phyloP scores from a whole-genome alignment of 495 filamentous ascomycete genomes.

The Podospora fimiseda region DNA sequence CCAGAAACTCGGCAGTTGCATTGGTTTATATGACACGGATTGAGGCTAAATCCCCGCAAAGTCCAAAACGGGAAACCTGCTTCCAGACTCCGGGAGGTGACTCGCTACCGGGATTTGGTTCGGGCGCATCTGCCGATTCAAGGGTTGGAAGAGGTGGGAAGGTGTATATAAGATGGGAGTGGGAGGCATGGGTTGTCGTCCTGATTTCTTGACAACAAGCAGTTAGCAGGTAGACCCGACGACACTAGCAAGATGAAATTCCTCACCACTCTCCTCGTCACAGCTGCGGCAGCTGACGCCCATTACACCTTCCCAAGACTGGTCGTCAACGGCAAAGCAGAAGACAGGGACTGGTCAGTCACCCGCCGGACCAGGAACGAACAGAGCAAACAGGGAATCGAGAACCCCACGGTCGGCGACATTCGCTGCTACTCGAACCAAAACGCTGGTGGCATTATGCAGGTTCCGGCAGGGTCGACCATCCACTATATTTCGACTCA shows the following conservation, averaged over 20 bases:
- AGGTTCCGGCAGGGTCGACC: constrained; percentile 37
- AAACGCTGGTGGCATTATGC: constrained; percentile 30
- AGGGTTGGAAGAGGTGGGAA: background rate
- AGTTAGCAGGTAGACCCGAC: background rate
- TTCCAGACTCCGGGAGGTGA: background rate
- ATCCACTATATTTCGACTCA: constrained; percentile 42
- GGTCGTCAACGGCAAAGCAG: constrained; percentile 33
- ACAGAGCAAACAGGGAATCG: constrained; percentile 35
- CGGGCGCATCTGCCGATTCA: background rate
- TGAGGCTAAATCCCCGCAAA: constrained; percentile 8
- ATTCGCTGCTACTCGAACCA: constrained; percentile 43
- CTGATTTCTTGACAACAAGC: background rate
- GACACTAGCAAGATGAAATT: constrained; percentile 12
- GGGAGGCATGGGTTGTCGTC: background rate
- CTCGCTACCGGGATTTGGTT: background rate
- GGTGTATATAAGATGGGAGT: background rate
- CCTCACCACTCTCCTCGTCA: constrained; percentile 20
- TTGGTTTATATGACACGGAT: background rate
- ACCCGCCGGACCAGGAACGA: constrained; percentile 37
- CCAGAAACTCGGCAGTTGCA: constrained; percentile 11
- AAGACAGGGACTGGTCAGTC: constrained; percentile 36
- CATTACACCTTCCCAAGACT: constrained; percentile 38
- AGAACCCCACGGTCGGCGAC: constrained; percentile 33
- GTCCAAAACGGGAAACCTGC: background rate
- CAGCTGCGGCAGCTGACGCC: constrained; percentile 26